A percentile compares a stretch with the other conserved stretches of the same genome.
These are phyloP conservation scores for Colletotrichum cereale DNA, from an alignment of 2,329 filamentous ascomycete species.

Conservation along the genomic window DNA sequence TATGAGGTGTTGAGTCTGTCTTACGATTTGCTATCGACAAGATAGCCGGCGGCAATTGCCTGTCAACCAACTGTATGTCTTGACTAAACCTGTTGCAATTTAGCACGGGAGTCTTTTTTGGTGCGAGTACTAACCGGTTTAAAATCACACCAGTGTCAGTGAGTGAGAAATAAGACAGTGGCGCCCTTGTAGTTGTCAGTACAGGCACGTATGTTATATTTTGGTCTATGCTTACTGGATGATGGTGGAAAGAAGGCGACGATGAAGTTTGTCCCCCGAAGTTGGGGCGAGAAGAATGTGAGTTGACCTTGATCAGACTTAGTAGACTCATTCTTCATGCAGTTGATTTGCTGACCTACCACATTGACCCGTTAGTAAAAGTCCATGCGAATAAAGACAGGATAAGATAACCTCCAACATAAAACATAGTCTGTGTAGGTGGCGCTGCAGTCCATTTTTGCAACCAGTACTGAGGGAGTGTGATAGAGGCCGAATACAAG, in stretches of 20 bases:
- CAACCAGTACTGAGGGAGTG: constrained; percentile 33
- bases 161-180: neutral
- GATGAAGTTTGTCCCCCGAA: constrained; percentile 18
- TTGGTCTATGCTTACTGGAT: neutral
- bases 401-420: constrained; percentile 14
- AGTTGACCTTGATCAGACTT: constrained; percentile 6
- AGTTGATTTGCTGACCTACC: neutral
- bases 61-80: constrained; percentile 45
- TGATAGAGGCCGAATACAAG: constrained; percentile 17
- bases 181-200: constrained; percentile 5
- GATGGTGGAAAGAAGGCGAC: constrained; percentile 20
- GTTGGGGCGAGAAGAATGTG: constrained; percentile 15
- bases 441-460: constrained; percentile 35
- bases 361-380: constrained; percentile 21
- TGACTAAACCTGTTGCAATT: constrained; percentile 43
- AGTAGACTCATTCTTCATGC: no score
- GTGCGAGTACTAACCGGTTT: no score
- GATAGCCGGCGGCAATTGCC: constrained; percentile 18
- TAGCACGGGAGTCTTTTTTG: neutral
- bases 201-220: no score
- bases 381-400: constrained; percentile 16
- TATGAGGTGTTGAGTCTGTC: neutral
- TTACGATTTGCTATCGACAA: constrained; percentile 21
- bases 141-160: neutral
- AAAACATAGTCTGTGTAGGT: constrained; percentile 6